phyloP scores from a whole-genome alignment of 768 basidiomycete genomes.

The Lactarius quietus region DNA sequence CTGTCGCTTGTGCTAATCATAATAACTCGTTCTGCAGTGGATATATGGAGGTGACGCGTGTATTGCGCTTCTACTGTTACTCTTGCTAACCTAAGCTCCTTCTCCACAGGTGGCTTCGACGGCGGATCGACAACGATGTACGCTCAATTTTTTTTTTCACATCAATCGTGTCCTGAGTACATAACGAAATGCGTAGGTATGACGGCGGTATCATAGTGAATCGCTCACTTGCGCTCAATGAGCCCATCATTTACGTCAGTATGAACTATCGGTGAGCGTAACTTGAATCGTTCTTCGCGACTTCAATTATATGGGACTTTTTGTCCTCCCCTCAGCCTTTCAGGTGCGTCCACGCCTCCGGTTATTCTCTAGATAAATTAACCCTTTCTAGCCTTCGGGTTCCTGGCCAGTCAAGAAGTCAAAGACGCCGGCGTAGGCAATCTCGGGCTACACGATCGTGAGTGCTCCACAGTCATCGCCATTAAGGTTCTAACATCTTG shows the following conservation, averaged over 20 bases:
- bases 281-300: not conserved
- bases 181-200: not conserved
- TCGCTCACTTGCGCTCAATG: conserved; percentile 26
- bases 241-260: conserved; percentile 30
- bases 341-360: conserved; percentile 1
- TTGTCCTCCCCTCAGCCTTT: conserved; percentile 1
- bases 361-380: no score
- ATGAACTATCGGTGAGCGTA: conserved; percentile 29
- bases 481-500: not conserved
- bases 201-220: conserved; percentile 23
- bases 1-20: no score
- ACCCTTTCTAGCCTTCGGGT: conserved; percentile 41
- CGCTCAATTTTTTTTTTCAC: not conserved
- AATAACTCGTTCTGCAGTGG: no score
- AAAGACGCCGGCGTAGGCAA: conserved; percentile 53
- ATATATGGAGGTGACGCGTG: no score
- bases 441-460: conserved; percentile 61
- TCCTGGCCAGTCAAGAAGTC: conserved; percentile 49
- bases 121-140: not conserved
- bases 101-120: conserved; percentile 8
- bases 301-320: no score
- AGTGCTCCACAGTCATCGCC: conserved; percentile 26
- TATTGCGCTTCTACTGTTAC: no score
- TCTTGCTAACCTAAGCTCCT: not conserved
- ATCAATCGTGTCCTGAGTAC: not conserved